A percentile compares a stretch with the other conserved stretches of the same genome.
phyloP scores from a whole-genome alignment of 306 rosid species.

The Arachis stenosperma region DNA sequence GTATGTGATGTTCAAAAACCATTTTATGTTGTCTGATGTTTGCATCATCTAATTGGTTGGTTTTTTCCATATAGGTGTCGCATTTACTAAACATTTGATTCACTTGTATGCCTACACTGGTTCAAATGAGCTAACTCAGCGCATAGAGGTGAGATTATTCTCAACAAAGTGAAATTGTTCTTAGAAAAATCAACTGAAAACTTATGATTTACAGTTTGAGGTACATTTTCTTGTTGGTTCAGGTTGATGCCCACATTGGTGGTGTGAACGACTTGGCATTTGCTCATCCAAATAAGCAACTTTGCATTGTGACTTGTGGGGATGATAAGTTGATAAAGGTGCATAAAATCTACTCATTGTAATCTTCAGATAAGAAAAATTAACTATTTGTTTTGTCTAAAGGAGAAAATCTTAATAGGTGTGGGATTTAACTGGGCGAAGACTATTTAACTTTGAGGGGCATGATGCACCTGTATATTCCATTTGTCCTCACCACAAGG shows the following conservation, averaged over 20 bases:
- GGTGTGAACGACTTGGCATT: constrained; percentile 91
- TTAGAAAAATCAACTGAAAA: constrained; percentile 25
- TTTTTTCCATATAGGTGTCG: constrained; percentile 72
- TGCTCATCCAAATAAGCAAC: constrained; percentile 83
- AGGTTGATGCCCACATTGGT: constrained; percentile 89
- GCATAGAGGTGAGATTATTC: constrained; percentile 64
- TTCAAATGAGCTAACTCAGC: constrained; percentile 68
- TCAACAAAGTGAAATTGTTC: constrained; percentile 48
- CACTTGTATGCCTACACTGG: constrained; percentile 72
- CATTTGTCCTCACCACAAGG: constrained; percentile 92
- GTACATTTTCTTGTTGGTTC: constrained; percentile 37
- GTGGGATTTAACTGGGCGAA: constrained; percentile 77
- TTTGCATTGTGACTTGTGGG: constrained; percentile 83
- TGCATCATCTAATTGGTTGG: constrained; percentile 42
- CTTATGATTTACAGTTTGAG: constrained; percentile 39
- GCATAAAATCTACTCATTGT: constrained; percentile 31
- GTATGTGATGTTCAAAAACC: constrained; percentile 53
- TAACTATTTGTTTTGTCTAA: constrained; percentile 37
- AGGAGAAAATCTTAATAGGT: constrained; percentile 58
- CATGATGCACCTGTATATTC: constrained; percentile 88
- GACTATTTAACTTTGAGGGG: constrained; percentile 74
- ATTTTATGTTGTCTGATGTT: constrained; percentile 15
- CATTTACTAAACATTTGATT: constrained; percentile 81
- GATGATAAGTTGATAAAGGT: constrained; percentile 92
- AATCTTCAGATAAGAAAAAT: constrained; percentile 29